phyloP scores from a whole-genome alignment of 768 basidiomycete species.

The Porphyrellus cyaneotinctus region DNA sequence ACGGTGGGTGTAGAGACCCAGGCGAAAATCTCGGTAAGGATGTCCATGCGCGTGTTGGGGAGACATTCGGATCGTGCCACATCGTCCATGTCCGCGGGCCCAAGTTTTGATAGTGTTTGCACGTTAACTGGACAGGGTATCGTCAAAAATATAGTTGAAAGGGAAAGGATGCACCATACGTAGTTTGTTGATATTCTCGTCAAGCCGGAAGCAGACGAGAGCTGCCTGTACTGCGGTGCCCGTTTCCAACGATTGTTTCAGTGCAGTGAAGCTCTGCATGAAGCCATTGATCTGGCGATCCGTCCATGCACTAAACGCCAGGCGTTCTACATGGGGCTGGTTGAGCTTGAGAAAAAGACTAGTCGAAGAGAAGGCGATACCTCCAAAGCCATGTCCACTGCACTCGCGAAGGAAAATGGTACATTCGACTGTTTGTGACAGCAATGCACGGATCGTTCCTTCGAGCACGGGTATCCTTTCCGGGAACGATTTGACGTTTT shows the following conservation, averaged over 20 bases:
- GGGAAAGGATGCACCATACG: constrained; percentile 14
- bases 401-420: constrained; percentile 36
- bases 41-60: constrained; percentile 30
- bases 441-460: constrained; percentile 21
- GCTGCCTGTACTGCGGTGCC: constrained; percentile 24
- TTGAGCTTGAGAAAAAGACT: constrained; percentile 5
- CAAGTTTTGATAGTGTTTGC: constrained; percentile 24
- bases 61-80: constrained; percentile 25
- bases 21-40: constrained; percentile 24
- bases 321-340: constrained; percentile 8
- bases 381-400: constrained; percentile 32
- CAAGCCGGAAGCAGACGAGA: constrained; percentile 28
- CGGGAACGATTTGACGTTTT: constrained; percentile 25
- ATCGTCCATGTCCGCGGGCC: constrained; percentile 30
- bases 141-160: neutral
- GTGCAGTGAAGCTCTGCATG: constrained; percentile 17
- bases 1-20: constrained; percentile 22
- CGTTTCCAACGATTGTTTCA: constrained; percentile 26
- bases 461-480: constrained; percentile 29
- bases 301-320: constrained; percentile 16
- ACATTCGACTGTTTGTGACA: constrained; percentile 36
- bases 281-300: constrained; percentile 22
- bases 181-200: constrained; percentile 24
- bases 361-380: constrained; percentile 13
- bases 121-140: constrained; percentile 7